Conservation (phyloP, 2,329 filamentous ascomycete species). For the Penicillium olsonii region DNA sequence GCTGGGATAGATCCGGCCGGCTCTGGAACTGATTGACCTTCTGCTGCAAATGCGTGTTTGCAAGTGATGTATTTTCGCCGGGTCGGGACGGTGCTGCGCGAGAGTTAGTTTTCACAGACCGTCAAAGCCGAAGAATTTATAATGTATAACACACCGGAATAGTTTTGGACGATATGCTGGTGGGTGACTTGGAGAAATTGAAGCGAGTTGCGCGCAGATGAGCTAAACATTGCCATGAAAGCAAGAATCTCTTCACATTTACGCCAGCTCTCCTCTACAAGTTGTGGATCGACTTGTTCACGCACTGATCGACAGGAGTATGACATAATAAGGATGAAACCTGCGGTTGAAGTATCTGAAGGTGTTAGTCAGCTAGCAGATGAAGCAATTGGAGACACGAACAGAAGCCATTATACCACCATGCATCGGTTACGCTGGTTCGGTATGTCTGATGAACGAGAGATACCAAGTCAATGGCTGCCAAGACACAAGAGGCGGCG, state of each 20-base stretch:
- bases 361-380: background rate
- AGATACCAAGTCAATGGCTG: constrained; percentile 33
- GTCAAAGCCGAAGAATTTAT: background rate
- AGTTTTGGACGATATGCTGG: constrained; percentile 23
- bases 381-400: constrained; percentile 9
- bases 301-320: constrained; percentile 25
- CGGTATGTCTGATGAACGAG: constrained; percentile 32
- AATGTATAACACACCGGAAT: constrained; percentile 14
- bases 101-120: background rate
- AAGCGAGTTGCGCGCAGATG: constrained; percentile 32
- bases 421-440: constrained; percentile 30
- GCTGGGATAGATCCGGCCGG: constrained; percentile 3
- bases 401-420: constrained; percentile 47
- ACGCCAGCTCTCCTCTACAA: constrained; percentile 26
- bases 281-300: constrained; percentile 16
- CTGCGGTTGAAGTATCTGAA: constrained; percentile 33
- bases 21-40: background rate
- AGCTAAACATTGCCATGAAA: constrained; percentile 31
- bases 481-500: constrained; percentile 32
- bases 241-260: constrained; percentile 31
- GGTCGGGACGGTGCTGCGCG: constrained; percentile 6
- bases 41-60: constrained; percentile 10
- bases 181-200: constrained; percentile 29
- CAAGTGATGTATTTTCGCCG: background rate
- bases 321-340: constrained; percentile 35